Evolutionary conservation across 2,329 filamentous ascomycete species (phyloP), one percentile per base, ranked within the genome.

Genomic region (Coniochaeta sp.): DNA sequence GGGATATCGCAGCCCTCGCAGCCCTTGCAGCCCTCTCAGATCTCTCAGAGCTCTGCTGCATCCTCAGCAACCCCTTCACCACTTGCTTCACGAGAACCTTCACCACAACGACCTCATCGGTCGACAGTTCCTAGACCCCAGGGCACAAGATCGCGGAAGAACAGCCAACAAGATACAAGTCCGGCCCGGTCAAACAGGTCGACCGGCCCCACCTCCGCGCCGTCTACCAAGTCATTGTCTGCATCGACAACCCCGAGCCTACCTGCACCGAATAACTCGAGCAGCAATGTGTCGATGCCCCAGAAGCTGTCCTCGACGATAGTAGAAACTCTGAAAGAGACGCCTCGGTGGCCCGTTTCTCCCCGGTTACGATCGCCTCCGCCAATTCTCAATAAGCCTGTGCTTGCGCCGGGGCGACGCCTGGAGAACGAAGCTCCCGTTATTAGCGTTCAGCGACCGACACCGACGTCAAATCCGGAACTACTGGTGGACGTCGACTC

Each of bases 311-410:
- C 72, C 22, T 63, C 72, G 55, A 63, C 67, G 48, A 65, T 73
- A 49, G 28, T 22, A 48, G 77, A 86, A 50, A 62, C 67, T 48
- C 57, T 75, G 35, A 77, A 66, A 61, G 78, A 83, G 52, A 77
- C 77, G 50, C 82, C 82, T 56, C 80, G 85, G 68, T 92, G 88
- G 87, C 87, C 89, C 24, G 71, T 86, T 55, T 91, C 88, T 46
- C 88, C 89, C 45, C 80, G 88, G 56, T 67, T 94, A 57, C 87
- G 85, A 65, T 91, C 89, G 7, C 89, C 89, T 51, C 87, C 89
- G 18, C 87, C 87, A 12, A 64, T 72, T 50, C 63, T 73, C 52
- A 74, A 70, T 62, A 76, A 71, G 54, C 72, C 70, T 57, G 74
- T 71, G 49, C 69, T 67, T 58, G 71, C 66, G 51, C 68, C 69